Base-by-base conservation (phyloP, 225 moss, liverwort and hornwort species). In the Physcomitrellopsis africana region DNA sequence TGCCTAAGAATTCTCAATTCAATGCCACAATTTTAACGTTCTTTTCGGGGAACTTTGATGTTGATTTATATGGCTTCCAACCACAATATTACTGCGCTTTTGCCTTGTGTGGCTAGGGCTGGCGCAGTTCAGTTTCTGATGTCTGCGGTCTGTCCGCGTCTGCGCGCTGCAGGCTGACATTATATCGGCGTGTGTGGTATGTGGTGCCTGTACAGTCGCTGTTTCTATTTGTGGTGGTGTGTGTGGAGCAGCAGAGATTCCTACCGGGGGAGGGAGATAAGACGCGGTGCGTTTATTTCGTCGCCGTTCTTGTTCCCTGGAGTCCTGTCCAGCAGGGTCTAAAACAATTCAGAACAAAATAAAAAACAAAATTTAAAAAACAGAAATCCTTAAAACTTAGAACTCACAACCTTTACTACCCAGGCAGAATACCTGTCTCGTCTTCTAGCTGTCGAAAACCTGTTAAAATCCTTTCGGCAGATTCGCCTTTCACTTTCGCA, bases 231-330 rank as follows among this genome's bases (percentile, higher is more conserved):
- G 79, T 70, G 53, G 74, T 82, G 77, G 67, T 51, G 85, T 63
- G 66, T 47, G 79, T 67, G 82, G 80, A 80, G 88, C 72, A 78
- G 76, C 85, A 82, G 78, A 82, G 82, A 82, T 82, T 82, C 69
- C 69, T 69, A 73, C 63, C 77, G 78, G 88, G 88, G 85, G 84
- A 83, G 74, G 82, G 83, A 82, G 82, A 88, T 76, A 88, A 87
- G 84, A 83, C 76, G 72, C 80, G 88, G 87, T 76, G 87, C 82
- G 76, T 75, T 77, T 82, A 56, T 75, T 70, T 83, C 76, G 85
- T 83, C 63, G 77, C 85, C 88, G 76, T 65, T 88, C 88, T 88
- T 85, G 78, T 57, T 78, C 78, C 82, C 82, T 85, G 74, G 78
- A 82, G 71, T 70, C 75, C 82, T 79, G 65, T 70, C 53, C 42